Base-by-base conservation (phyloP, 495 filamentous ascomycete genomes). In the Staphylotrichum tortipilum region DNA sequence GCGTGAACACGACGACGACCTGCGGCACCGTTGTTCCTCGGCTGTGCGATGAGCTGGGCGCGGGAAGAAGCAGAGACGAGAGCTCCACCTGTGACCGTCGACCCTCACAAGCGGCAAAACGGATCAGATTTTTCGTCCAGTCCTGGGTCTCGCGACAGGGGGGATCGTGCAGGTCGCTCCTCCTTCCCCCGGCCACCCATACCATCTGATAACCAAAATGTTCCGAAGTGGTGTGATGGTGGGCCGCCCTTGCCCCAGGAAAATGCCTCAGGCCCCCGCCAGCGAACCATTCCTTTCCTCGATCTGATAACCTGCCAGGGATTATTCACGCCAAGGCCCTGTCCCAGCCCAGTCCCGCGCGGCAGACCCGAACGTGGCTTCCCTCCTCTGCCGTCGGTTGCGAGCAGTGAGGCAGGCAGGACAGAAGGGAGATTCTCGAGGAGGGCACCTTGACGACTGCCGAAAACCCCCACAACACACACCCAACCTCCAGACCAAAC, bases 301-400 rank as follows among this genome's bases (percentile, higher is more conserved):
- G 65, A 72, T 72, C 69, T 64, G 68, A 69, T 70, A 67, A 72
- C n/a, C n/a, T n/a, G n/a, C n/a, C n/a, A n/a, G n/a, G n/a, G 61
- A 70, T 67, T 63, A 63, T 45, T 55, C 54, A 63, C 60, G 57
- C 53, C 52, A 59, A 62, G 61, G 10, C 36, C 17, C 8, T 12
- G 17, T 35, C 42, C 45, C 48, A 48, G 6, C 6, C 26, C 10
- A 10, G 26, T 7, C 6, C 6, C 26, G 26, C n/a, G n/a, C n/a
- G n/a, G n/a, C n/a, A n/a, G n/a, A n/a, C n/a, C n/a, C n/a, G n/a
- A n/a, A n/a, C n/a, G n/a, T n/a, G n/a, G n/a, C n/a, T n/a, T n/a
- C n/a, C n/a, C n/a, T n/a, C n/a, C n/a, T n/a, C n/a, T n/a, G n/a
- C n/a, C n/a, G n/a, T n/a, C n/a, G n/a, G n/a, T n/a, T n/a, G n/a